Evolutionary conservation across 1,284 basidiomycete genomes (phyloP).

Genomic region (Leccinum variabile): DNA sequence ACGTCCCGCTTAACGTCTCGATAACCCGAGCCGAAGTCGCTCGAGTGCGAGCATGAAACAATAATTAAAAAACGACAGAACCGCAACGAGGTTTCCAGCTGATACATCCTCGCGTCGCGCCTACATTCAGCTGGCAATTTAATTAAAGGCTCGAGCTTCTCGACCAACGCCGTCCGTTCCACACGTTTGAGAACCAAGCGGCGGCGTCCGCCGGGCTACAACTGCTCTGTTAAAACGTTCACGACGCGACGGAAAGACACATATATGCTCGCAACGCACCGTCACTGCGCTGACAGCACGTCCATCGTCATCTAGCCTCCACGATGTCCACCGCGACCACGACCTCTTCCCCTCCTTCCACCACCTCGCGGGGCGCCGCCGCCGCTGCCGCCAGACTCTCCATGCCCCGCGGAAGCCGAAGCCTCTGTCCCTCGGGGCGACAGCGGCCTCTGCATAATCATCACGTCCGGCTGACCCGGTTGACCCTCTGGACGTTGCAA

Average conservation of each 20-base stretch:
- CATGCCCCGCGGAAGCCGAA: background rate
- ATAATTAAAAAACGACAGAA: too few relatives aligned
- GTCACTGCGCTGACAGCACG: background rate
- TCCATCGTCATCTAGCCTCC: conserved; percentile 17
- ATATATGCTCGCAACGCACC: background rate
- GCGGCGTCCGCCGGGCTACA: background rate
- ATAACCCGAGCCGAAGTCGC: too few relatives aligned
- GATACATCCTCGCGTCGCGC: too few relatives aligned
- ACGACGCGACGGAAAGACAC: background rate
- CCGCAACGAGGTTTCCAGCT: too few relatives aligned
- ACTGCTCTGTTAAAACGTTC: background rate
- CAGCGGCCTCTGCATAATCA: conserved; percentile 17
- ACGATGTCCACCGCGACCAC: conserved; percentile 24
- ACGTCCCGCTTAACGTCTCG: too few relatives aligned
- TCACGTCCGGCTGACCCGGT: conserved; percentile 8
- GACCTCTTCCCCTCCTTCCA: conserved; percentile 13
- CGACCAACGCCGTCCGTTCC: too few relatives aligned
- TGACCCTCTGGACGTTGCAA: conserved; percentile 36
- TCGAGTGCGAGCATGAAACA: too few relatives aligned
- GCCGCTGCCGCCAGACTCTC: background rate
- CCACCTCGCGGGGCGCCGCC: background rate
- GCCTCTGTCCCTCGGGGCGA: conserved; percentile 14
- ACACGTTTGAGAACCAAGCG: background rate
- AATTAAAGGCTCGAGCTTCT: too few relatives aligned
- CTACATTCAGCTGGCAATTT: too few relatives aligned